These are phyloP conservation scores for Papiliotrema flavescens DNA, from an alignment of 1,284 basidiomycete genomes.

Conservation along the genomic window DNA sequence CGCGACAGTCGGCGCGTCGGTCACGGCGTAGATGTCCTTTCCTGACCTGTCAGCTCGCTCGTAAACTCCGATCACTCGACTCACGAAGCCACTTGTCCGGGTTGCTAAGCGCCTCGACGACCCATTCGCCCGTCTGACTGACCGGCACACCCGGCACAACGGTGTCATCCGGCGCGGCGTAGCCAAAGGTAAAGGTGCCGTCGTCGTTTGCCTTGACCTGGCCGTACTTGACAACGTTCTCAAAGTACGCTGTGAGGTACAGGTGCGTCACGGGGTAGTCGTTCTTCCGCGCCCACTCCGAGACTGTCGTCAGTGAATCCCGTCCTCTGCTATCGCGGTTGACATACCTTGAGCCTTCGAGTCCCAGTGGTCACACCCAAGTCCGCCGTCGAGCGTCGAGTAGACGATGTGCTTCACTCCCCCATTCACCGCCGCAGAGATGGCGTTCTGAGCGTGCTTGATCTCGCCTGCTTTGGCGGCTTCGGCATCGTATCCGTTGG, in stretches of 20 bases:
- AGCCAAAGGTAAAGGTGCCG: constrained; percentile 3
- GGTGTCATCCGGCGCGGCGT: constrained; percentile 8
- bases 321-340: neutral
- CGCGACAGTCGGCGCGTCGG: constrained; percentile 4
- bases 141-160: constrained; percentile 4
- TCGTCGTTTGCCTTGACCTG: constrained; percentile 2
- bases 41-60: neutral
- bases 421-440: constrained; percentile 9
- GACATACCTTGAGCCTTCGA: constrained; percentile 10
- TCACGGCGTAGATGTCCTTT: constrained; percentile 10
- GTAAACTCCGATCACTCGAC: neutral
- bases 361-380: neutral
- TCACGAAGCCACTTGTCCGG: constrained; percentile 10
- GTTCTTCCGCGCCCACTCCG: neutral
- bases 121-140: constrained; percentile 19
- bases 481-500: constrained; percentile 12
- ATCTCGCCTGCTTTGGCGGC: constrained; percentile 14
- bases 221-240: constrained; percentile 3
- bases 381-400: constrained; percentile 10
- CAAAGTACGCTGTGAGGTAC: constrained; percentile 11
- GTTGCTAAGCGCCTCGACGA: constrained; percentile 3
- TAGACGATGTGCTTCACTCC: constrained; percentile 15
- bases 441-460: constrained; percentile 9
- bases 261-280: constrained; percentile 3
- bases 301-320: constrained; percentile 4